phyloP scores from a whole-genome alignment of 2,329 filamentous ascomycete species.

The Penicillium olsonii region DNA sequence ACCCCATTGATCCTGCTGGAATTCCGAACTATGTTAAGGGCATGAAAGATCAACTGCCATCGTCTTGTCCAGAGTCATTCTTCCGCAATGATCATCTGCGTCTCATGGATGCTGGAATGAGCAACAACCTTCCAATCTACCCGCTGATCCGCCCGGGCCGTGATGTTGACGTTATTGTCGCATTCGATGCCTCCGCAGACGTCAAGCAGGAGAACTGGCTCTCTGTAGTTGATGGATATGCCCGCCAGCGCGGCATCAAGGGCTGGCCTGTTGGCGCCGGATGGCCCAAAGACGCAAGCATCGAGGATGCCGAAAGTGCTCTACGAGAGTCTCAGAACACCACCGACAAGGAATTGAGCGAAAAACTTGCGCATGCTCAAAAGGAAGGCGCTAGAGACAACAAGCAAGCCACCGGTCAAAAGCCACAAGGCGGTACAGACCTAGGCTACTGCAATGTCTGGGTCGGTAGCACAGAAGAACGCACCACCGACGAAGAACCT shows the following conservation, averaged over 20 bases:
- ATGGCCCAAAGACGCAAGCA: conserved; percentile 72
- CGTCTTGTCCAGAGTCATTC: conserved; percentile 76
- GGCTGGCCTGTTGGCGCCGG: conserved; percentile 95
- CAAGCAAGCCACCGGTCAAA: not conserved
- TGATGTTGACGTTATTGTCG: conserved; percentile 84
- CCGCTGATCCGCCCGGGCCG: conserved; percentile 85
- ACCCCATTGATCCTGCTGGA: conserved; percentile 87
- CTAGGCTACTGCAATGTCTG: conserved; percentile 92
- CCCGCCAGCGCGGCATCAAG: conserved; percentile 82
- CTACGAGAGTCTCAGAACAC: conserved; percentile 68
- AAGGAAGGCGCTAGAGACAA: conserved; percentile 26
- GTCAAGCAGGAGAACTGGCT: conserved; percentile 95
- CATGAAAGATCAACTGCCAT: conserved; percentile 73
- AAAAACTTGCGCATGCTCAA: conserved; percentile 63
- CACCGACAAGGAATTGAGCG: conserved; percentile 61
- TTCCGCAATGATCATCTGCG: conserved; percentile 71
- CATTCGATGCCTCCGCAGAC: conserved; percentile 93
- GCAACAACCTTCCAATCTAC: conserved; percentile 95
- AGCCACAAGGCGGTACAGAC: conserved; percentile 47
- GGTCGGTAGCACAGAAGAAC: conserved; percentile 83
- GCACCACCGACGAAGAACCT: conserved; percentile 56
- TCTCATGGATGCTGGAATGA: conserved; percentile 98
- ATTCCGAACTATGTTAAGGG: conserved; percentile 88
- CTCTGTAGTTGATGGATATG: conserved; percentile 89
- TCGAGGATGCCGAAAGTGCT: conserved; percentile 63